These are phyloP conservation scores for Wallacemonas rigidus DNA, from an alignment of 208 protist species.

Conservation along the genomic window DNA sequence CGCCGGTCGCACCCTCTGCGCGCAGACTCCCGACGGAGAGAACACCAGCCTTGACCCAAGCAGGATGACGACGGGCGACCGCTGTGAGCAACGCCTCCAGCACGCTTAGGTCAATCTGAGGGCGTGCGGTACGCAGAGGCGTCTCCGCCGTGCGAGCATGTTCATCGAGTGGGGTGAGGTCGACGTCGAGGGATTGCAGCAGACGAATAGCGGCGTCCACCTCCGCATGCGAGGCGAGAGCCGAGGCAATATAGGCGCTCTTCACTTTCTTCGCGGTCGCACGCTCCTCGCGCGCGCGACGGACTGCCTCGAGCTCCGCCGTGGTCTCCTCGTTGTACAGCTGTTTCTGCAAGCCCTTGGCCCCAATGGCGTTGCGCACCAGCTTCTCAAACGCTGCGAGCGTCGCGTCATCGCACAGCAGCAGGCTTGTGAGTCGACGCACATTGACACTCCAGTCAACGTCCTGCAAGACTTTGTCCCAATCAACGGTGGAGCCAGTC, in stretches of 20 bases:
- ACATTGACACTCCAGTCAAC: constrained; percentile 74
- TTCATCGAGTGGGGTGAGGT: constrained; percentile 46
- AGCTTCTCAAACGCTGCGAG: constrained; percentile 42
- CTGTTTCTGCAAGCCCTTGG: constrained; percentile 40
- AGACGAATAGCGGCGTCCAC: constrained; percentile 57
- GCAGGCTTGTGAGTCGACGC: constrained; percentile 38
- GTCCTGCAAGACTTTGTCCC: constrained; percentile 56
- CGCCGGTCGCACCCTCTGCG: neutral
- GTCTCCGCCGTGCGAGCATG: constrained; percentile 23
- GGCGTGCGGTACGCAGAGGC: constrained; percentile 28
- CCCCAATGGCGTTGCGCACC: constrained; percentile 61
- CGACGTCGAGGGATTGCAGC: constrained; percentile 43
- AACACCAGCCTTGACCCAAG: constrained; percentile 70
- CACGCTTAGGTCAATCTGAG: constrained; percentile 34
- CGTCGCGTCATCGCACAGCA: constrained; percentile 51
- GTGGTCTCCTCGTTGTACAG: constrained; percentile 58
- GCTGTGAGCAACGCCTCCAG: constrained; percentile 44
- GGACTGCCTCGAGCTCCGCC: constrained; percentile 45
- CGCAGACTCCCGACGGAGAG: constrained; percentile 21
- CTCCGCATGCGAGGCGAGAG: constrained; percentile 58
- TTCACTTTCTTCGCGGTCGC: constrained; percentile 18
- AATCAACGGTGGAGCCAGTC: constrained; percentile 32
- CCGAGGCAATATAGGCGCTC: constrained; percentile 32
- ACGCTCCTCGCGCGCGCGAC: constrained; percentile 45
- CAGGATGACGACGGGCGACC: constrained; percentile 66